phyloP scores from a whole-genome alignment of 2,329 filamentous ascomycete genomes.

The Aspergillus awamori region DNA sequence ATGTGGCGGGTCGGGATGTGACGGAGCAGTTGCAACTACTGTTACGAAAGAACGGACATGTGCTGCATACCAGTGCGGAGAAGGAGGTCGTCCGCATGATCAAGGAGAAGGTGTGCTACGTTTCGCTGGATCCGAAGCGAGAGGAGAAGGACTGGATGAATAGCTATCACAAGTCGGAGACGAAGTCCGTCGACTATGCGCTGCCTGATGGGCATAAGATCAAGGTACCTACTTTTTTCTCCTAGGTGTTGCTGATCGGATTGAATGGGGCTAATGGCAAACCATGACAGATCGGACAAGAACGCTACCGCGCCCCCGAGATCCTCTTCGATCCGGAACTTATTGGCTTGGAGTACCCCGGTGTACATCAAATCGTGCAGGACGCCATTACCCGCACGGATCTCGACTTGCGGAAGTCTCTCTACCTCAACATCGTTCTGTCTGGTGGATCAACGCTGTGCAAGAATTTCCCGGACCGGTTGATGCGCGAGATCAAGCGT shows the following conservation, averaged over 20 bases:
- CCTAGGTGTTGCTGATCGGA: background rate
- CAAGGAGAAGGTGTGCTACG: slow-evolving; percentile 92
- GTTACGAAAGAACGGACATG: slow-evolving; percentile 86
- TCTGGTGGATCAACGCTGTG: slow-evolving; percentile 95
- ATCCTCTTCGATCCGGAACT: slow-evolving; percentile 98
- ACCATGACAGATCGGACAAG: slow-evolving; percentile 72
- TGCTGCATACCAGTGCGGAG: slow-evolving; percentile 97
- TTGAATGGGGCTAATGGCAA: background rate
- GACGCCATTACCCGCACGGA: slow-evolving; percentile 95
- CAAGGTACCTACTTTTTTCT: slow-evolving; percentile 61
- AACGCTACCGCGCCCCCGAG: slow-evolving; percentile 93
- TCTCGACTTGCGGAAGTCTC: slow-evolving; percentile 87
- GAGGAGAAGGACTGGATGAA: slow-evolving; percentile 95
- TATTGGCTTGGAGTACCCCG: slow-evolving; percentile 94
- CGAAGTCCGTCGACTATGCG: slow-evolving; percentile 81
- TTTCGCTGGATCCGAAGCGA: slow-evolving; percentile 84
- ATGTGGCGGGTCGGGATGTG: slow-evolving; percentile 93
- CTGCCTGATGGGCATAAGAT: slow-evolving; percentile 92
- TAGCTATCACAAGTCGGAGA: slow-evolving; percentile 70
- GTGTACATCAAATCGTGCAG: slow-evolving; percentile 96
- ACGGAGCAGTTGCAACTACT: slow-evolving; percentile 93
- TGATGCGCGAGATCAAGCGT: slow-evolving; percentile 88
- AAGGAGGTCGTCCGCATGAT: slow-evolving; percentile 98
- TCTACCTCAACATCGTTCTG: slow-evolving; percentile 96
- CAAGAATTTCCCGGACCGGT: slow-evolving; percentile 91